These are phyloP conservation scores for Suillus plorans DNA, from an alignment of 768 basidiomycete genomes.

Conservation along the genomic window DNA sequence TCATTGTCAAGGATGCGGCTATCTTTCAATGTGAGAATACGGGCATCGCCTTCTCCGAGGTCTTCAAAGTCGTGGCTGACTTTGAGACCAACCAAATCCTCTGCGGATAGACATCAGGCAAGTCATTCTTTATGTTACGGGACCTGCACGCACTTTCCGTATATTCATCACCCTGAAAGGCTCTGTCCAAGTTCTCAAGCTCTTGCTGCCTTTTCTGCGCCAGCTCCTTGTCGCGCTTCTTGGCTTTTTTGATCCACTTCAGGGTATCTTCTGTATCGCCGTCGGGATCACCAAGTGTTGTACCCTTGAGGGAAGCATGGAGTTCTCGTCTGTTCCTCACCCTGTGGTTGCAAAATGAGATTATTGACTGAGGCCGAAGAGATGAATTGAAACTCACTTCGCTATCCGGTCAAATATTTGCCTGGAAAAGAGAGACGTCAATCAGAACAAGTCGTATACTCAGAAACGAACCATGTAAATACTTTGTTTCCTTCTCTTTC, in stretches of 20 bases:
- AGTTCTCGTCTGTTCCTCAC: slow-evolving; percentile 94
- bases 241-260: slow-evolving; percentile 89
- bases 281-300: slow-evolving; percentile 88
- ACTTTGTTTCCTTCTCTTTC: slow-evolving; percentile 79
- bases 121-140: background rate
- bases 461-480: slow-evolving; percentile 32
- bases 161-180: slow-evolving; percentile 70
- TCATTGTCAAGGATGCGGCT: slow-evolving; percentile 93
- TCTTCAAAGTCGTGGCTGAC: slow-evolving; percentile 93
- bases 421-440: slow-evolving; percentile 40
- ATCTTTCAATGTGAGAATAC: slow-evolving; percentile 96
- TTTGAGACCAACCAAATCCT: slow-evolving; percentile 91
- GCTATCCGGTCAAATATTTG: slow-evolving; percentile 72
- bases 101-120: slow-evolving; percentile 35
- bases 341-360: slow-evolving; percentile 57
- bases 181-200: slow-evolving; percentile 81
- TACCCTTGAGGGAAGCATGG: slow-evolving; percentile 86
- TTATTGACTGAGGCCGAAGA: background rate
- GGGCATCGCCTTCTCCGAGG: slow-evolving; percentile 91
- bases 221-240: slow-evolving; percentile 89
- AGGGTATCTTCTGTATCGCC: slow-evolving; percentile 75
- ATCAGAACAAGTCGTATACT: slow-evolving; percentile 17
- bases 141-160: slow-evolving; percentile 69
- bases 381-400: slow-evolving; percentile 69
- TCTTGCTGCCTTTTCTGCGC: slow-evolving; percentile 81